Evolutionary conservation across 2,329 filamentous ascomycete genomes (phyloP), one percentile per base, ranked within the genome.

Genomic region (Xylariaceae sp.): DNA sequence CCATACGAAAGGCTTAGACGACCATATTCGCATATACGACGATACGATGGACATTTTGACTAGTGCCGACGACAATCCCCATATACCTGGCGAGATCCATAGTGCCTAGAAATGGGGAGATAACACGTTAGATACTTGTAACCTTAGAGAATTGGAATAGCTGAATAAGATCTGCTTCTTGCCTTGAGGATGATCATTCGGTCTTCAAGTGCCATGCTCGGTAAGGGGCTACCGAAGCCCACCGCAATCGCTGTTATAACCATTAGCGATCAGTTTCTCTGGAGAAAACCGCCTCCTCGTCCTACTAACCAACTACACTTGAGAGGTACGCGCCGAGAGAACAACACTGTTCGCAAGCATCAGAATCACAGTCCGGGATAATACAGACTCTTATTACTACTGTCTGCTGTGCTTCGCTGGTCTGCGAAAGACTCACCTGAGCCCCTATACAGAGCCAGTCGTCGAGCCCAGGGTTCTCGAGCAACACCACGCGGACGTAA

Each of bases 81-180:
- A 65, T 42, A 63, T 52, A 1, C 60, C 58, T 26, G 62, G 62
- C 7, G 60, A 62, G 29, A 63, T 57, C 62, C 62, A 65, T 9
- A 61, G 44, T 16, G 56, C 60, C 60, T 64, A 3, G 29, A n/a
- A 12, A 26, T 3, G n/a, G 2, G 41, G 44, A 52, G 21, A 10
- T 14, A 10, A 3, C 14, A 21, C 6, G 43, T 44, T 44, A 21
- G 43, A 16, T 32, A 20, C 2, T 41, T 20, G 4, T 16, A 26
- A 19, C n/a, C 12, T 18, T 16, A 1, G 40, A 9, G 14, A 14
- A 40, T 16, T 40, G 40, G 20, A 6, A 21, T 16, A 21, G 9
- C 12, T 21, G 41, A 19, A 18, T 32, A 19, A 12, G 14, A 20
- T 37, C 37, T n/a, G n/a, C n/a, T n/a, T n/a, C 56, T 61, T 43